These are phyloP conservation scores for Alternaria atra DNA, from an alignment of 2,329 filamentous ascomycete genomes.

Conservation along the genomic window DNA sequence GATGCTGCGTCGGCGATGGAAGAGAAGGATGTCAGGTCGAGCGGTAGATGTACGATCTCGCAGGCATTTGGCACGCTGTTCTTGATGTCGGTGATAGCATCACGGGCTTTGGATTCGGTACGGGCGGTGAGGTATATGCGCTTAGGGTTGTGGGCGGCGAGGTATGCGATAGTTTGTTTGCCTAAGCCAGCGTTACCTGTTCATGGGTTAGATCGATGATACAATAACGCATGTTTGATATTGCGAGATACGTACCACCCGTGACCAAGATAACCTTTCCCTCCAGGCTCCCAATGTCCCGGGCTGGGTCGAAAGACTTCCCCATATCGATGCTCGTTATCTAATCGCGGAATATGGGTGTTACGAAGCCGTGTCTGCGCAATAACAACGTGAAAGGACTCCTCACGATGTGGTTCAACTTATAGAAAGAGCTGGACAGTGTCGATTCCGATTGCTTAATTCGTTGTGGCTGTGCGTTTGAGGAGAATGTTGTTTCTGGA, in stretches of 20 bases:
- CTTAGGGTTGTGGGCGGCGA: conserved; percentile 55
- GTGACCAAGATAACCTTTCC: conserved; percentile 50
- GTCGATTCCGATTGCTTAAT: not conserved
- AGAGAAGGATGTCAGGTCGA: conserved; percentile 56
- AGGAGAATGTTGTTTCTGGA: not conserved
- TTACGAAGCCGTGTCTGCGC: conserved; percentile 17
- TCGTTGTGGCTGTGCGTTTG: not conserved
- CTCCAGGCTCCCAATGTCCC: conserved; percentile 34
- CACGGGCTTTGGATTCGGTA: conserved; percentile 52
- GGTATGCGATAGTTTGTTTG: conserved; percentile 55
- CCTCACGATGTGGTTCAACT: conserved; percentile 12
- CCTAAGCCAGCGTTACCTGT: conserved; percentile 59
- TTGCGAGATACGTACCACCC: conserved; percentile 37
- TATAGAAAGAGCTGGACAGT: conserved; percentile 1
- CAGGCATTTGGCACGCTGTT: conserved; percentile 43
- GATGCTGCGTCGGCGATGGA: conserved; percentile 51
- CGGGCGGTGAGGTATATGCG: conserved; percentile 60
- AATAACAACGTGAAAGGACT: not conserved
- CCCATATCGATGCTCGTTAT: conserved; percentile 23
- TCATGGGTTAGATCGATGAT: conserved; percentile 1
- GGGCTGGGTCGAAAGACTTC: conserved; percentile 38
- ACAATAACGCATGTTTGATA: not conserved
- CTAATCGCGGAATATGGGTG: conserved; percentile 13
- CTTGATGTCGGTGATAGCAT: conserved; percentile 55
- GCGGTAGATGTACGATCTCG: conserved; percentile 50